Evolutionary conservation across 108 stramenopile genomes (phyloP), one percentile per base, ranked within the genome.

Genomic region (Nitzschia palea): DNA sequence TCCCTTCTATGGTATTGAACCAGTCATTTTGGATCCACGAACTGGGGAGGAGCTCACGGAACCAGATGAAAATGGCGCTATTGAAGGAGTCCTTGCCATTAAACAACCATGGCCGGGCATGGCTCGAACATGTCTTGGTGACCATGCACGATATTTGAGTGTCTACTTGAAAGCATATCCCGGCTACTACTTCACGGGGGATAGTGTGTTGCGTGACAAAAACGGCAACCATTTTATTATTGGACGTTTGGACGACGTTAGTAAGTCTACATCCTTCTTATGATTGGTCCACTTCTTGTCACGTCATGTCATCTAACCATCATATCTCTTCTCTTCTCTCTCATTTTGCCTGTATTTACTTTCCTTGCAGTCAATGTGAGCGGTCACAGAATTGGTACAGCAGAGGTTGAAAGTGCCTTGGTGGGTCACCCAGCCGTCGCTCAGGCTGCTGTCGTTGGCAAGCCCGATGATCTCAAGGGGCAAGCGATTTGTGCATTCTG

Each of bases 171-270:
- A 86, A 48, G 89, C 94, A 8, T 99, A 99, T 80, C 86, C 90
- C 18, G 97, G 97, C 4, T 96, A 93, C 75, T 99, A 98, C 74
- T 99, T 99, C 69, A 95, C 97, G 8, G 97, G 97, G 10, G 98
- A 99, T 60, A 96, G 95, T 26, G 95, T 89, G 63, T 78, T 77
- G 25, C 83, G 93, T 37, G 97, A 98, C 71, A 76, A 77, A 31
- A 95, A 99, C 72, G 99, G 97, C 25, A 96, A 83, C 75, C 92
- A 96, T 77, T 98, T 90, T 75, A 97, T 99, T 63, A 98, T 95
- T 52, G 98, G 97, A 6, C 89, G 97, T 44, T 93, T 97, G 57
- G 97, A 99, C 57, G 97, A 98, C 67, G 97, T 99, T 8, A 79
- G 47, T 48, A 48, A 48, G 47, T 48, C 22, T 18, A 40, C 6